Evolutionary conservation across 441 rosid species (phyloP), one percentile per base, ranked within the genome.

Genomic region (Capsella rubella): DNA sequence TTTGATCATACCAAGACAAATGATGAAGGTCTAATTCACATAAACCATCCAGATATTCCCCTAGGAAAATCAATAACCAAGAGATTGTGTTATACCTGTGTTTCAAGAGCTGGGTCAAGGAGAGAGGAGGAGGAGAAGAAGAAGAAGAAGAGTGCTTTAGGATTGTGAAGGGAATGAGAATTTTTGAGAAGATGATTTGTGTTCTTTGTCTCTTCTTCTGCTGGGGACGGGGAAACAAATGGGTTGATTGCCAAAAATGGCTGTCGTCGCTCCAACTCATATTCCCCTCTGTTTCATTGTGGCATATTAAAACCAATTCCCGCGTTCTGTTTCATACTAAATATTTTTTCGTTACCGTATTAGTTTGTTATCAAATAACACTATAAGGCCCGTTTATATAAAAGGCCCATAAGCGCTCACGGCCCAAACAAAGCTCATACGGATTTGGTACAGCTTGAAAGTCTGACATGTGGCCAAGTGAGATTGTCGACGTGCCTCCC

Each of bases 201-300:
- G 52, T 28, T 57, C 49, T 56, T 12, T 29, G 1, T 21, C 4
- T 12, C 15, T 8, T 5, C 15, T 75, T 39, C 49, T 52, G 64
- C 43, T 43, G 2, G 69, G 53, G 42, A 68, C 1, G 37, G 74
- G 47, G 59, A 43, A 12, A 42, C 7, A 8, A 37, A 37, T 37
- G 42, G 12, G 40, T 74, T 45, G 29, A 69, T 63, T 76, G 79
- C 75, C 79, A 69, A 76, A 69, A 45, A 46, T 69, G 71, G 79
- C 51, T 45, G 65, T 53, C 54, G 21, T 69, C 43, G 54, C 55
- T 63, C 66, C 79, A 76, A 70, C 79, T 70, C 80, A 76, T 70
- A 21, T 21, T 15, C 31, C 29, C 28, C 28, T 68, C 64, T 53
- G 64, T 75, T 45, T 28, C 35, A 14, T 13, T 2, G 5, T 0